A percentile compares a stretch with the other conserved stretches of the same genome.
phyloP scores from a whole-genome alignment of 441 rosid genomes.

The Erodium moschatum region DNA sequence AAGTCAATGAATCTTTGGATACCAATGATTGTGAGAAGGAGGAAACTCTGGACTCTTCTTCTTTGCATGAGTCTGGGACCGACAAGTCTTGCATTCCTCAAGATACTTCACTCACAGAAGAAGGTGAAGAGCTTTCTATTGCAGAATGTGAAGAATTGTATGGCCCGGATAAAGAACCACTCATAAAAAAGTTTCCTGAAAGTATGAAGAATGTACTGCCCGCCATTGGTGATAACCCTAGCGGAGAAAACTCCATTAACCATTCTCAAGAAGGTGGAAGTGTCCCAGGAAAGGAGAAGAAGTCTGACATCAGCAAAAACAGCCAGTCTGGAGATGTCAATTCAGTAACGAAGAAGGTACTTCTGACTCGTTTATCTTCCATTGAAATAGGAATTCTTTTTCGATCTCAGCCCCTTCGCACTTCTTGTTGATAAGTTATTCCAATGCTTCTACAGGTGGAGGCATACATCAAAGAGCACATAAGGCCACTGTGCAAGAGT shows the following conservation, averaged over 20 bases:
- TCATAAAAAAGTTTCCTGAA: constrained; percentile 39
- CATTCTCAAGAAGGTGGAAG: constrained; percentile 33
- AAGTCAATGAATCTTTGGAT: constrained; percentile 22
- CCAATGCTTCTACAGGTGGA: constrained; percentile 51
- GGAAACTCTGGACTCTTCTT: constrained; percentile 26
- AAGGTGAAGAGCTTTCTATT: constrained; percentile 45
- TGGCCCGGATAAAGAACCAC: constrained; percentile 79
- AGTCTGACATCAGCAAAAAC: constrained; percentile 25
- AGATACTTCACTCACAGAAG: constrained; percentile 32
- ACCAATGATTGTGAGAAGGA: constrained; percentile 26
- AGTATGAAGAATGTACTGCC: constrained; percentile 20
- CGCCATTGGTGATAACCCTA: constrained; percentile 26
- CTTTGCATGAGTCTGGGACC: constrained; percentile 8
- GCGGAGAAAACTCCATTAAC: constrained; percentile 27
- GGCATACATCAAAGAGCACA: constrained; percentile 89
- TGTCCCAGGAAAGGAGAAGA: constrained; percentile 31
- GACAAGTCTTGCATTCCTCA: constrained; percentile 21
- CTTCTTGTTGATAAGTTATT: neutral
- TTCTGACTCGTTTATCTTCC: neutral
- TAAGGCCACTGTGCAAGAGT: constrained; percentile 88
- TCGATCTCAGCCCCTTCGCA: neutral
- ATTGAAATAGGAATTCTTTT: constrained; percentile 8
- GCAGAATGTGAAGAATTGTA: constrained; percentile 84
- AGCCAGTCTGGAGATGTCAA: constrained; percentile 27
- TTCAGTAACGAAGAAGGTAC: constrained; percentile 63